A percentile compares a stretch with the other conserved stretches of the same genome.
Conservation (phyloP, 257 asterid genomes). For the Scutellaria minor region DNA sequence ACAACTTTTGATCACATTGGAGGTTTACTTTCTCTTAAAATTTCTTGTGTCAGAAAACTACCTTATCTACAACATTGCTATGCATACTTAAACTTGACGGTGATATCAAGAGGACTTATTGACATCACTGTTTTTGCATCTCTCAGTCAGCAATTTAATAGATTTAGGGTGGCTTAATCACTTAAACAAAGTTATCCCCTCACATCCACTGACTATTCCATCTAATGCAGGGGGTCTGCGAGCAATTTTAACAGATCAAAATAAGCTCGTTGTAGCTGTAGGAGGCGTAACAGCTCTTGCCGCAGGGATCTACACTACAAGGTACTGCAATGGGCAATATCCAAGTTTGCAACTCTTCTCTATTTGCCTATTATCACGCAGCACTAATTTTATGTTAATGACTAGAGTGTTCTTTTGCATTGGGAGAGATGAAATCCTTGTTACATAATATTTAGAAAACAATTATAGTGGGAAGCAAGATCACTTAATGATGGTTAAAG, state of each 20-base stretch:
- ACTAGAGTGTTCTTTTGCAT: background rate
- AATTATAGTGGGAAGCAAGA: background rate
- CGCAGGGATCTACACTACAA: slow-evolving; percentile 94
- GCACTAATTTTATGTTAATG: background rate
- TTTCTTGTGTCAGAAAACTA: background rate
- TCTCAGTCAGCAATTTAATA: slow-evolving; percentile 3
- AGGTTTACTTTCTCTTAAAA: slow-evolving; percentile 52
- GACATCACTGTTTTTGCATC: background rate
- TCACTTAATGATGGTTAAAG: slow-evolving; percentile 14
- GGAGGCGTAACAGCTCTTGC: slow-evolving; percentile 99
- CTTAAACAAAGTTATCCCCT: slow-evolving; percentile 1
- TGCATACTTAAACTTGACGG: background rate
- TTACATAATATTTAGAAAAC: background rate
- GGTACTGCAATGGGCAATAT: slow-evolving; percentile 53
- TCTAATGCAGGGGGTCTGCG: slow-evolving; percentile 76
- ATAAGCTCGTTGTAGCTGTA: slow-evolving; percentile 91
- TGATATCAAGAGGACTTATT: background rate
- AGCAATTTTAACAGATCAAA: slow-evolving; percentile 90
- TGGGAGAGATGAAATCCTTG: background rate
- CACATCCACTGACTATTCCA: slow-evolving; percentile 26
- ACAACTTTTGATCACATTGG: slow-evolving; percentile 96
- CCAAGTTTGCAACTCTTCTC: slow-evolving; percentile 22
- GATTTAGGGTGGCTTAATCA: slow-evolving; percentile 6
- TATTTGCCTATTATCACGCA: slow-evolving; percentile 4
- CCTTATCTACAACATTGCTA: background rate